These are phyloP conservation scores for Heterobasidion annosum DNA, from an alignment of 1,284 basidiomycete species.

Conservation along the genomic window DNA sequence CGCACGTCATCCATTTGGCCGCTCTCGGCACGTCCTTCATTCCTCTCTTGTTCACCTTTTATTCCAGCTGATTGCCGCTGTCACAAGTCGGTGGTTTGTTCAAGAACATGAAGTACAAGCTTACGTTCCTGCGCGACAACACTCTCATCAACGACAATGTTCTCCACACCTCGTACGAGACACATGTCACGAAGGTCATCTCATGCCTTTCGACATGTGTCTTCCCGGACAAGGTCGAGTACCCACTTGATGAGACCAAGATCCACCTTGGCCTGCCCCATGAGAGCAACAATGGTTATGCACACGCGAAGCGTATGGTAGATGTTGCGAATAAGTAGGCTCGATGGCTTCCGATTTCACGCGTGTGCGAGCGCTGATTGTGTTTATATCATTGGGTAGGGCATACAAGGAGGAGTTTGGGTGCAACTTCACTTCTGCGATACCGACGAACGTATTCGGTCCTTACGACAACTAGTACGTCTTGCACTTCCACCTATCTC, in stretches of 20 bases:
- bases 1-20: conserved; percentile 86
- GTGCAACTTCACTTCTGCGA: conserved; percentile 84
- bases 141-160: conserved; percentile 89
- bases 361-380: too few relatives aligned
- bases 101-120: conserved; percentile 88
- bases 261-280: conserved; percentile 86
- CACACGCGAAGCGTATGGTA: conserved; percentile 88
- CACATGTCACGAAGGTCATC: conserved; percentile 62
- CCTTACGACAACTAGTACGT: conserved; percentile 73
- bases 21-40: conserved; percentile 54
- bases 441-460: conserved; percentile 89
- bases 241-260: conserved; percentile 85
- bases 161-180: conserved; percentile 61
- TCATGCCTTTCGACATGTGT: conserved; percentile 87
- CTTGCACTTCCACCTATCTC: background rate
- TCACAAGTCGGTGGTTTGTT: conserved; percentile 77
- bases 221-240: conserved; percentile 80
- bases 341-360: background rate
- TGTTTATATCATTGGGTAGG: conserved; percentile 25
- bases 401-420: conserved; percentile 90
- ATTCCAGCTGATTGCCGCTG: background rate
- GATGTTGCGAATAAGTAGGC: conserved; percentile 86
- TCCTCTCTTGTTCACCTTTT: background rate
- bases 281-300: conserved; percentile 86
- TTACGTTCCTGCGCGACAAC: conserved; percentile 85